Evolutionary conservation across 164 flowering plant species (phyloP).

Genomic region (Sedum album): DNA sequence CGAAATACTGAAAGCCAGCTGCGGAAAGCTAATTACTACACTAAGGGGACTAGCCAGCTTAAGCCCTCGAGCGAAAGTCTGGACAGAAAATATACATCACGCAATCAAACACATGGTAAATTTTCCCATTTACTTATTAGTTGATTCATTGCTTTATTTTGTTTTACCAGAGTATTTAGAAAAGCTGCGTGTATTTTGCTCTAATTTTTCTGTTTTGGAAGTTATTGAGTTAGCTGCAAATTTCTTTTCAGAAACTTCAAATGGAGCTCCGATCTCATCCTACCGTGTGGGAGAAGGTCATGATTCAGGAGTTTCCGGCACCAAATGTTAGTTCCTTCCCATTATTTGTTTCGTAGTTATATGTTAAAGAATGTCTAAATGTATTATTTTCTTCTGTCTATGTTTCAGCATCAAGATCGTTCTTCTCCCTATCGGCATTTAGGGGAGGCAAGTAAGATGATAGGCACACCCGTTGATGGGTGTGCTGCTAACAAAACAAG

Average conservation of each 20-base stretch:
- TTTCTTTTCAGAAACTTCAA: slow-evolving; percentile 1
- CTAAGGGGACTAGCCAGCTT: slow-evolving; percentile 37
- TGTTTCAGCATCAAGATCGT: slow-evolving; percentile 72
- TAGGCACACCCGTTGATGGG: neutral
- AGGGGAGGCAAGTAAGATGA: slow-evolving; percentile 64
- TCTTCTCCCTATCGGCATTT: slow-evolving; percentile 92
- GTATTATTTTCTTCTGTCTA: neutral
- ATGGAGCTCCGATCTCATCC: neutral
- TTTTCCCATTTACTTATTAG: slow-evolving; percentile 8
- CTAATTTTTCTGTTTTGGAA: too few species aligned
- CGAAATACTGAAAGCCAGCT: slow-evolving; percentile 42
- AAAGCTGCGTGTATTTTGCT: too few species aligned
- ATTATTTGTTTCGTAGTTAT: neutral
- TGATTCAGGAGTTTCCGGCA: neutral
- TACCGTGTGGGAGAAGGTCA: neutral
- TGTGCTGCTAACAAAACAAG: neutral
- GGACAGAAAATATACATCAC: slow-evolving; percentile 24
- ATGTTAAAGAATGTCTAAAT: neutral
- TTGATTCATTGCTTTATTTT: neutral
- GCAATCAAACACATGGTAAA: slow-evolving; percentile 30
- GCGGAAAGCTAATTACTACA: slow-evolving; percentile 48
- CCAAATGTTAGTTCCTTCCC: neutral
- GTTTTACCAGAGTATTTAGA: too few species aligned
- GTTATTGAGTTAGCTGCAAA: too few species aligned
- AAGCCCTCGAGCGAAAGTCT: slow-evolving; percentile 23